phyloP scores from a whole-genome alignment of 208 protist species.

The Crithidia bombi region DNA sequence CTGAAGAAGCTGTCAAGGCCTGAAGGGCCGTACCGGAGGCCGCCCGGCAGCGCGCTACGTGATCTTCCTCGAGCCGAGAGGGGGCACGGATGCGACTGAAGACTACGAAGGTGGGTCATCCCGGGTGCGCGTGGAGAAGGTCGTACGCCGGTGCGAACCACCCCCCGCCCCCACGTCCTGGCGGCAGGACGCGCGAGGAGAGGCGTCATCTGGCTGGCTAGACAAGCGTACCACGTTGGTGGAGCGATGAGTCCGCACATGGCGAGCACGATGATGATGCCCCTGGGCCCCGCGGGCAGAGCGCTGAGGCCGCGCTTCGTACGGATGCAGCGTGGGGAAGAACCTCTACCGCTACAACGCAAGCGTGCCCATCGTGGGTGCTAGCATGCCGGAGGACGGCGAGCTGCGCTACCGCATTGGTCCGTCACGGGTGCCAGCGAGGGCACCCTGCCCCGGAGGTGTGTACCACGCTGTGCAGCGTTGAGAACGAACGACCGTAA shows the following conservation, averaged over 20 bases:
- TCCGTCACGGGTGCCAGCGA: background rate
- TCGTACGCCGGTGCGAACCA: background rate
- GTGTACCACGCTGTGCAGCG: no score
- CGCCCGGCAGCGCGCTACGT: background rate
- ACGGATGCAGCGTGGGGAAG: background rate
- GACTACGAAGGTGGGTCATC: background rate
- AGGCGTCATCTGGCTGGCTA: no score
- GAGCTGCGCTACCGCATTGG: slow-evolving; percentile 64
- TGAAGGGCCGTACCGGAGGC: background rate
- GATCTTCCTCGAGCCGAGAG: background rate
- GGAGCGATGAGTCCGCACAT: background rate
- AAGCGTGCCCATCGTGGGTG: slow-evolving; percentile 53
- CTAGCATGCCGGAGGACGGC: slow-evolving; percentile 46
- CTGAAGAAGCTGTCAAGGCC: background rate
- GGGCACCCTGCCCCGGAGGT: background rate
- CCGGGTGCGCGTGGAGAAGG: background rate
- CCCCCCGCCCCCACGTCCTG: no score
- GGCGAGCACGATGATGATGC: slow-evolving; percentile 43
- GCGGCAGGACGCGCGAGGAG: no score
- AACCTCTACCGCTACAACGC: slow-evolving; percentile 48
- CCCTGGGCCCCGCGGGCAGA: slow-evolving; percentile 30
- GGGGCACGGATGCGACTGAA: background rate
- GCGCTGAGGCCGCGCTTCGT: slow-evolving; percentile 38
- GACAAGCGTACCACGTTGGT: background rate
- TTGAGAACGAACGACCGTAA: background rate